Evolutionary conservation across 2,329 filamentous ascomycete genomes (phyloP).

Genomic region (Xylariaceae sp.): DNA sequence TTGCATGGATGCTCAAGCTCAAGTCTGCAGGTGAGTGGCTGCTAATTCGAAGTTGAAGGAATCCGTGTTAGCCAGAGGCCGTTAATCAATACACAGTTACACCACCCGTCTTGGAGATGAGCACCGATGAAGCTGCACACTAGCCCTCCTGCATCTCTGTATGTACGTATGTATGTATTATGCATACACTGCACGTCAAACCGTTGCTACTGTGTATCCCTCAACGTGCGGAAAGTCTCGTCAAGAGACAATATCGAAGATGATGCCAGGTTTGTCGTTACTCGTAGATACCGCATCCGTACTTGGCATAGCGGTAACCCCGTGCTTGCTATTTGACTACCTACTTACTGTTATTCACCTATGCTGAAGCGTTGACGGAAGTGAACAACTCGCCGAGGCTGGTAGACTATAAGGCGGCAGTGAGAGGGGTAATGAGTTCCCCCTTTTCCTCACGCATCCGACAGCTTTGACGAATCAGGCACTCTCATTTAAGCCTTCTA

Average conservation of each 20-base stretch:
- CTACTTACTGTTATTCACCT: too few relatives aligned
- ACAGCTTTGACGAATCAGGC: constrained; percentile 27
- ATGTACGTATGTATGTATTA: too few relatives aligned
- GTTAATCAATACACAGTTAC: constrained; percentile 22
- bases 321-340: not conserved
- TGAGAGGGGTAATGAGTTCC: constrained; percentile 15
- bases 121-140: constrained; percentile 29
- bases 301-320: constrained; percentile 4
- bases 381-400: constrained; percentile 15
- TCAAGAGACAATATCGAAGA: constrained; percentile 1
- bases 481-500: constrained; percentile 12
- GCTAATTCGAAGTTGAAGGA: constrained; percentile 12
- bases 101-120: constrained; percentile 26
- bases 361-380: constrained; percentile 9
- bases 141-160: constrained; percentile 32
- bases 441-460: constrained; percentile 12
- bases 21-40: constrained; percentile 11
- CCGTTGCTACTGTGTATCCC: constrained; percentile 25
- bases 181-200: constrained; percentile 35
- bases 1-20: constrained; percentile 18
- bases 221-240: constrained; percentile 6
- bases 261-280: constrained; percentile 1
- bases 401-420: constrained; percentile 20
- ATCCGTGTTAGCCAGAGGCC: constrained; percentile 27
- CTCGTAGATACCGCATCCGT: not conserved